These are phyloP conservation scores for Alternaria postmessia DNA, from an alignment of 2,329 filamentous ascomycete species.

Conservation along the genomic window DNA sequence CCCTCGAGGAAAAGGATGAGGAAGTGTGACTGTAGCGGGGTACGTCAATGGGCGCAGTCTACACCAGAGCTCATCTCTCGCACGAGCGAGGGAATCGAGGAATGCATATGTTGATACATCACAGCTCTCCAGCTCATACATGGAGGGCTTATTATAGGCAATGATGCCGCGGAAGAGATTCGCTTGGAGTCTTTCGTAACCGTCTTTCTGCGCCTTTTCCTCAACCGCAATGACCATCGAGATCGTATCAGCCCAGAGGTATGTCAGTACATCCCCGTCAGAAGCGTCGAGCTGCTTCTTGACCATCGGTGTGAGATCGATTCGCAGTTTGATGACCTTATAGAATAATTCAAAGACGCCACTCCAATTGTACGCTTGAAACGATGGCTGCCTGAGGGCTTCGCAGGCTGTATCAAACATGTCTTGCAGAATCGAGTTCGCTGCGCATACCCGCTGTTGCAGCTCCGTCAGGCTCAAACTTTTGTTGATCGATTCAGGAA, in stretches of 20 bases:
- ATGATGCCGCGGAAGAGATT: conserved; percentile 24
- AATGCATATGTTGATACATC: conserved; percentile 40
- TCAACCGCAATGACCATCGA: conserved; percentile 31
- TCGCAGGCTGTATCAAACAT: conserved; percentile 42
- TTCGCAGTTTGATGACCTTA: conserved; percentile 23
- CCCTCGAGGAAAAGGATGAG: conserved; percentile 42
- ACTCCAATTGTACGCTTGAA: conserved; percentile 35
- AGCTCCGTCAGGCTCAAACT: conserved; percentile 12
- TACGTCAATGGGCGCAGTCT: conserved; percentile 29
- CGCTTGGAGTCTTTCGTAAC: conserved; percentile 19
- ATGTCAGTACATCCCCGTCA: conserved; percentile 25
- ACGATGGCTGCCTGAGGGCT: conserved; percentile 46
- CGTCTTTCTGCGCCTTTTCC: conserved; percentile 26
- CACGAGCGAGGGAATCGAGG: conserved; percentile 47
- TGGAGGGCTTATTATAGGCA: neutral
- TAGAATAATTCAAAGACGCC: conserved; percentile 33
- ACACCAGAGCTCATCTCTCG: conserved; percentile 45
- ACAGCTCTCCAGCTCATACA: conserved; percentile 9
- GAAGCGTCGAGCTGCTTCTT: conserved; percentile 16
- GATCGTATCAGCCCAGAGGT: conserved; percentile 35
- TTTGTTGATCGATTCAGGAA: conserved; percentile 3
- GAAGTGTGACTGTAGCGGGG: conserved; percentile 37
- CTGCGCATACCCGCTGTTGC: conserved; percentile 27
- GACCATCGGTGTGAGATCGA: conserved; percentile 15
- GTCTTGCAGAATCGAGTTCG: conserved; percentile 38